Evolutionary conservation across 768 basidiomycete genomes (phyloP).

Genomic region (Pleurotus tuber-regium): DNA sequence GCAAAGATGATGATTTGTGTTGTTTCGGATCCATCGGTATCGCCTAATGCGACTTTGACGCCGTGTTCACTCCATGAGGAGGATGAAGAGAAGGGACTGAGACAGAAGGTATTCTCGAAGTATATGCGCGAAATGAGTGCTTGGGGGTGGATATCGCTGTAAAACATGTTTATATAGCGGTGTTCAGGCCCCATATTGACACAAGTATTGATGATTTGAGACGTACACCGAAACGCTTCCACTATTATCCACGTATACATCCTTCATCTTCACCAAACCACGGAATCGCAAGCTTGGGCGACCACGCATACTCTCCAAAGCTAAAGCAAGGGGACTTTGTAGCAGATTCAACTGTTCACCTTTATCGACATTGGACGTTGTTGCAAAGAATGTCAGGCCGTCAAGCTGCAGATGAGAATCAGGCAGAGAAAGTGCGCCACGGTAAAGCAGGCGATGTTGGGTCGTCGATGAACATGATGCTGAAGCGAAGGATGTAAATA

Average conservation of each 20-base stretch:
- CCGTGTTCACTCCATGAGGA: constrained; percentile 30
- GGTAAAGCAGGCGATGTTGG: constrained; percentile 63
- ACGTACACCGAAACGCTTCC: constrained; percentile 51
- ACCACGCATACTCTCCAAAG: constrained; percentile 80
- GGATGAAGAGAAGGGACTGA: constrained; percentile 35
- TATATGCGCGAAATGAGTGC: constrained; percentile 61
- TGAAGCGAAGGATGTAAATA: neutral
- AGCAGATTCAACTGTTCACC: constrained; percentile 33
- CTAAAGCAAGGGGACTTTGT: constrained; percentile 66
- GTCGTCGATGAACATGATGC: constrained; percentile 11
- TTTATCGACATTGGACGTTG: constrained; percentile 33
- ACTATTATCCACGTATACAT: constrained; percentile 59
- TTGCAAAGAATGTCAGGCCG: constrained; percentile 64
- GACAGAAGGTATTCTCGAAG: constrained; percentile 70
- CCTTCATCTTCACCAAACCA: constrained; percentile 48
- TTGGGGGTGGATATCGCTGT: constrained; percentile 68
- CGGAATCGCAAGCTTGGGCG: constrained; percentile 60
- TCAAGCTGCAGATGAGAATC: constrained; percentile 73
- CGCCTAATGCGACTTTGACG: constrained; percentile 68
- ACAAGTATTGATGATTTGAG: too few species aligned
- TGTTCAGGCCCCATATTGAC: neutral
- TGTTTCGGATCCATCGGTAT: constrained; percentile 68
- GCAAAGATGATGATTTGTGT: constrained; percentile 61
- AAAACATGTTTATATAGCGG: constrained; percentile 1
- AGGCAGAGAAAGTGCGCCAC: constrained; percentile 70